These are phyloP conservation scores for Beta corolliflora DNA, from an alignment of 179 eudicot species.

Conservation along the genomic window DNA sequence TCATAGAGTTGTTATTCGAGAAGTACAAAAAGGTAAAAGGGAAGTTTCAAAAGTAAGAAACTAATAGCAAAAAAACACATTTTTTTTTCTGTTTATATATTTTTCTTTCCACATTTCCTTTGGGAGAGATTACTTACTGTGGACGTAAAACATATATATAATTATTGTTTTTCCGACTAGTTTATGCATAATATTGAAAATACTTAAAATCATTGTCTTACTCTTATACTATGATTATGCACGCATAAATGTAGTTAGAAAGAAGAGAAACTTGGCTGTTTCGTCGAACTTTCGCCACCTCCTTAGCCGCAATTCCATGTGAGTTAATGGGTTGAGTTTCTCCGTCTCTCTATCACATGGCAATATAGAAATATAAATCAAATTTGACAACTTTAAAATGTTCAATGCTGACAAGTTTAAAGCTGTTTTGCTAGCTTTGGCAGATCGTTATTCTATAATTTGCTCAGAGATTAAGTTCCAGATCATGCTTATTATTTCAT, in stretches of 20 bases:
- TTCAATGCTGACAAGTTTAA: not conserved
- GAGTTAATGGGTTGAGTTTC: not conserved
- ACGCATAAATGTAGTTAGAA: not conserved
- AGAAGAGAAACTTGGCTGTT: not conserved
- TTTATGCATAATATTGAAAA: too few relatives aligned
- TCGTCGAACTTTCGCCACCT: not conserved
- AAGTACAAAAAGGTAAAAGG: too few relatives aligned
- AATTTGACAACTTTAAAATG: slow-evolving; percentile 6
- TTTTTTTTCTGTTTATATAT: too few relatives aligned
- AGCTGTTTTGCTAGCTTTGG: not conserved
- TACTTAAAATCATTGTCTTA: too few relatives aligned
- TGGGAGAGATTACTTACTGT: too few relatives aligned
- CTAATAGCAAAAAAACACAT: too few relatives aligned
- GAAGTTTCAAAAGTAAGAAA: too few relatives aligned
- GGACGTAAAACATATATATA: too few relatives aligned
- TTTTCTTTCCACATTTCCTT: too few relatives aligned
- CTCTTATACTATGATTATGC: too few relatives aligned
- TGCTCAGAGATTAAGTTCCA: slow-evolving; percentile 16
- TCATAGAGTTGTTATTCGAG: too few relatives aligned
- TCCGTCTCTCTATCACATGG: not conserved
- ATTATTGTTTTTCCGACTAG: too few relatives aligned
- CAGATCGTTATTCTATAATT: slow-evolving; percentile 9
- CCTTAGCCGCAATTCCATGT: not conserved
- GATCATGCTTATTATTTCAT: slow-evolving; percentile 9
- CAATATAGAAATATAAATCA: not conserved